phyloP scores from a whole-genome alignment of 495 filamentous ascomycete genomes.

The Annulohypoxylon maeteangense region DNA sequence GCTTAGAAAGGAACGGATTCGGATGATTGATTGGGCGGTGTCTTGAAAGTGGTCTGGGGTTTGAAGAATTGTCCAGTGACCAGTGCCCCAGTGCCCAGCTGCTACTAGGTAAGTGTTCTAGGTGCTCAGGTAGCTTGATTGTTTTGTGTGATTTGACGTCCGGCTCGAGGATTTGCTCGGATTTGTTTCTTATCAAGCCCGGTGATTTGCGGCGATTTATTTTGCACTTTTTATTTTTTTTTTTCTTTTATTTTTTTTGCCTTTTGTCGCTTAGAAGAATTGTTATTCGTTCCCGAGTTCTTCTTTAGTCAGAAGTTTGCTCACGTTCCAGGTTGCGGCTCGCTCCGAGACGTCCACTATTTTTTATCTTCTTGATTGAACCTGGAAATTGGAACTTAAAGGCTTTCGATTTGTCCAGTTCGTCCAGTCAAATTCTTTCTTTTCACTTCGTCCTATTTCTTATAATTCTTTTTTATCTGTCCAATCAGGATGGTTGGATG shows the following conservation, averaged over 20 bases:
- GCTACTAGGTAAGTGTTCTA: not conserved
- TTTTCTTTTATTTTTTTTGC: not conserved
- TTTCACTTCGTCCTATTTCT: not conserved
- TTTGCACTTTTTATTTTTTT: not conserved
- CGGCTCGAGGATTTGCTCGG: constrained; percentile 26
- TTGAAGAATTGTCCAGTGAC: constrained; percentile 2
- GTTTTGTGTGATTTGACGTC: constrained; percentile 41
- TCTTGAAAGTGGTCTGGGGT: constrained; percentile 20
- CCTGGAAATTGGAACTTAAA: not conserved
- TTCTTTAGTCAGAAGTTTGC: constrained; percentile 38
- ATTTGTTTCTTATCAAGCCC: constrained; percentile 16
- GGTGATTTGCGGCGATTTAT: constrained; percentile 16
- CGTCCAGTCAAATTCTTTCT: not conserved
- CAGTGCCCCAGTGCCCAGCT: not conserved
- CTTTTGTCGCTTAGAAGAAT: constrained; percentile 22
- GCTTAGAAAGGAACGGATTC: constrained; percentile 4
- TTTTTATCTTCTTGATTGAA: constrained; percentile 14
- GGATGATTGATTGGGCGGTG: constrained; percentile 36
- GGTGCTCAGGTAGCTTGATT: not conserved
- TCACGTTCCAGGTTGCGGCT: constrained; percentile 41
- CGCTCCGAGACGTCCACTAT: constrained; percentile 38
- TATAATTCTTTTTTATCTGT: constrained; percentile 1
- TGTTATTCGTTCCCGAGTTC: constrained; percentile 36
- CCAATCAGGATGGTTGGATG: not conserved
- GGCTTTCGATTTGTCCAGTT: not conserved